Evolutionary conservation across 805 yeast genomes (phyloP).

Genomic region (Yamadazyma scolyti): DNA sequence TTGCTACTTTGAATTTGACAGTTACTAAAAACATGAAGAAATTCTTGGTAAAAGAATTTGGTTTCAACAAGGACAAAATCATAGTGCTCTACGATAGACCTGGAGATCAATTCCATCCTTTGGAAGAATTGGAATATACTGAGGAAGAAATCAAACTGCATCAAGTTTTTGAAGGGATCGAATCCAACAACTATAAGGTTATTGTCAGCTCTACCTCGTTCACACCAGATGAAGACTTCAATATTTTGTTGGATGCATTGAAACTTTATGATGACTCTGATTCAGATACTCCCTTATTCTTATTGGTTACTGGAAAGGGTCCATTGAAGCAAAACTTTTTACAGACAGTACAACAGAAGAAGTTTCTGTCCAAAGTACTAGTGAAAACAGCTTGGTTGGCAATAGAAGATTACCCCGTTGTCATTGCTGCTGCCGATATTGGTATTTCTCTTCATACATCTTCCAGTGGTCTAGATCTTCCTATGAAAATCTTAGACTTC

Average conservation of each 20-base stretch:
- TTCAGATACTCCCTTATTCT: slow-evolving; percentile 48
- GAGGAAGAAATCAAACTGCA: slow-evolving; percentile 22
- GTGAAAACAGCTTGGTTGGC: slow-evolving; percentile 74
- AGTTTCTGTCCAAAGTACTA: slow-evolving; percentile 46
- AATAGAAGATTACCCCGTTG: slow-evolving; percentile 71
- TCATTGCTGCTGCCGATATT: slow-evolving; percentile 74
- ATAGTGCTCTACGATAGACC: slow-evolving; percentile 86
- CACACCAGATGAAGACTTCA: slow-evolving; percentile 92
- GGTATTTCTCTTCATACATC: slow-evolving; percentile 91
- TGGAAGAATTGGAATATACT: slow-evolving; percentile 27
- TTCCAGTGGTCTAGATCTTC: slow-evolving; percentile 89
- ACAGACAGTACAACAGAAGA: slow-evolving; percentile 38
- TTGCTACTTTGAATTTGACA: slow-evolving; percentile 70
- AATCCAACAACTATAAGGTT: slow-evolving; percentile 39
- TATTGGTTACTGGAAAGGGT: slow-evolving; percentile 96
- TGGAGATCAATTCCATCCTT: slow-evolving; percentile 59
- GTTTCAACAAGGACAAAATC: slow-evolving; percentile 42
- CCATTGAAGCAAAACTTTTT: slow-evolving; percentile 63
- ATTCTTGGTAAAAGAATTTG: slow-evolving; percentile 55
- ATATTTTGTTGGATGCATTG: slow-evolving; percentile 64
- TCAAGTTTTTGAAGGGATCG: slow-evolving; percentile 23
- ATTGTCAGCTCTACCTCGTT: slow-evolving; percentile 87
- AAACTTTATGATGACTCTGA: slow-evolving; percentile 46
- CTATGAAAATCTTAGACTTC: slow-evolving; percentile 95
- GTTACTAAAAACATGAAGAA: slow-evolving; percentile 75